Evolutionary conservation across 1,284 basidiomycete species (phyloP).

Genomic region (Boletellus sp.): DNA sequence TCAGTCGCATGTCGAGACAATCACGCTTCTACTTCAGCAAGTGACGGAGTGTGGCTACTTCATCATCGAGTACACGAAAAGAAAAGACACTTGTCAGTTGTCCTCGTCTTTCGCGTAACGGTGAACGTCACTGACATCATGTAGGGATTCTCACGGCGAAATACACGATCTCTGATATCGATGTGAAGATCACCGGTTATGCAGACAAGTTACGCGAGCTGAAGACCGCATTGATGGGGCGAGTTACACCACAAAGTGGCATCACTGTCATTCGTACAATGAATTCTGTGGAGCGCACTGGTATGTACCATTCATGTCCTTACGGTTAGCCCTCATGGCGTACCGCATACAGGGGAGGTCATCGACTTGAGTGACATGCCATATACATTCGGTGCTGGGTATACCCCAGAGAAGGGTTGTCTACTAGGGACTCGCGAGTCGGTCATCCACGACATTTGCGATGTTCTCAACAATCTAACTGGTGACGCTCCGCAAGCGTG

Average conservation of each 20-base stretch:
- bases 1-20: slow-evolving; percentile 1
- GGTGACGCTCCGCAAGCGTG: no score
- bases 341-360: slow-evolving; percentile 4
- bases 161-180: slow-evolving; percentile 19
- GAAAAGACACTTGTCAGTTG: slow-evolving; percentile 20
- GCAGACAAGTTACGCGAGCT: slow-evolving; percentile 11
- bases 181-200: slow-evolving; percentile 16
- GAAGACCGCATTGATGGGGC: neutral
- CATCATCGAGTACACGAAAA: slow-evolving; percentile 21
- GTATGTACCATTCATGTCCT: neutral
- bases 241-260: neutral
- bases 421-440: slow-evolving; percentile 18
- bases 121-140: neutral
- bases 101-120: no score
- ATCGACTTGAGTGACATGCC: slow-evolving; percentile 19
- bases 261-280: neutral
- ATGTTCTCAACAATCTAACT: slow-evolving; percentile 11
- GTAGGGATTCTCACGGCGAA: slow-evolving; percentile 17
- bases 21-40: slow-evolving; percentile 17
- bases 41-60: slow-evolving; percentile 28
- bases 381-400: slow-evolving; percentile 21
- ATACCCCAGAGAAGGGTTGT: slow-evolving; percentile 18
- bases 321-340: neutral
- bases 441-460: slow-evolving; percentile 15
- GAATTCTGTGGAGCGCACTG: neutral